Base-by-base conservation (phyloP, 176 grass and related monocot species). In the Bonia amplexicaulis region DNA sequence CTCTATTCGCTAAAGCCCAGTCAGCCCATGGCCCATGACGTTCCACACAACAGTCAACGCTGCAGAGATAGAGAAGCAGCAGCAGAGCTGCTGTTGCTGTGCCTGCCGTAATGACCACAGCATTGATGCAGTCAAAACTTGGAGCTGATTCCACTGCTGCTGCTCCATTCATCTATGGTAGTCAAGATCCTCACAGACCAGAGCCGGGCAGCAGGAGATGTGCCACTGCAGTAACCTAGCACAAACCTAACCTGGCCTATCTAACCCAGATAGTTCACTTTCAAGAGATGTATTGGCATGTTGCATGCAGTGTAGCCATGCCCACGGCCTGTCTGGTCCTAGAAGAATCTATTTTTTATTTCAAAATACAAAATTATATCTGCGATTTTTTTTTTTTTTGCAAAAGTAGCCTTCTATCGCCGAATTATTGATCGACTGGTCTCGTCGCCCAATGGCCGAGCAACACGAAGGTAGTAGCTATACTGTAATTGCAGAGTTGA, bases 151-250 rank as follows among this genome's bases (percentile, higher is more conserved):
- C 27, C 81, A 64, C 19, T 63, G 66, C 29, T 74, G 41, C 70
- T 57, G 86, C 86, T 49, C 26, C 71, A 48, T 62, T 69, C 73
- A 29, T 27, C 39, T 27, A 44, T 84, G 81, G 75, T 7, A 51
- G 76, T 89, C 81, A 89, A 89, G 81, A 79, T 84, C 75, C 73
- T 84, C 44, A 25, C 80, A 72, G 65, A 45, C 80, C 66, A 72
- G 59, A 42, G 25, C 69, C 55, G 63, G 65, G 39, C 52, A 82
- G 69, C 74, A 72, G 55, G 20, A 35, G 78, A 40, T 75, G 71
- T 69, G 51, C 61, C 44, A 13, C 53, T 78, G 80, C 86, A 64
- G 73, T 19, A 83, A 78, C 65, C 72, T 72, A 85, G 58, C 19
- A 31, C 25, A 3, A 33, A 14, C 61, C 49, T 6, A 64, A 64